phyloP scores from a whole-genome alignment of 306 rosid genomes.

The Lathyrus oleraceus region DNA sequence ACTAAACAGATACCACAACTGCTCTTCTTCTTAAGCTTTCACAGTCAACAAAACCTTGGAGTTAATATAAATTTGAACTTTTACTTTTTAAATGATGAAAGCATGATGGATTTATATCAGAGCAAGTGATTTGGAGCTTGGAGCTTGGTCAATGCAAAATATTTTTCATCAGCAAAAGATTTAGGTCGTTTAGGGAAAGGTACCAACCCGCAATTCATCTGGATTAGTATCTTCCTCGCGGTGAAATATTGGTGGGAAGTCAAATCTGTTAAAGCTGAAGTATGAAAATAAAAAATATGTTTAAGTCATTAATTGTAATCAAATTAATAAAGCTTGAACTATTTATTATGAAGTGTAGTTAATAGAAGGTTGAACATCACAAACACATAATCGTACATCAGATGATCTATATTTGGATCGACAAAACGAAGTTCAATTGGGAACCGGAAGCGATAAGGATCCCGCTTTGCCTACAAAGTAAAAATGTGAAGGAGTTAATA shows the following conservation, averaged over 20 bases:
- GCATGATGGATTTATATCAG: constrained; percentile 12
- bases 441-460: constrained; percentile 92
- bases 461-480: constrained; percentile 82
- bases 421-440: constrained; percentile 94
- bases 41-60: not conserved
- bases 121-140: no score
- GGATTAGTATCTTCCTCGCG: constrained; percentile 70
- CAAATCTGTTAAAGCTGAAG: constrained; percentile 89
- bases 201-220: constrained; percentile 85
- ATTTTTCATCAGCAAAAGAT: constrained; percentile 15
- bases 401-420: constrained; percentile 89
- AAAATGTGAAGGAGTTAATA: constrained; percentile 17
- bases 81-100: not conserved
- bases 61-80: constrained; percentile 17
- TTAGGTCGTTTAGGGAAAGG: constrained; percentile 38
- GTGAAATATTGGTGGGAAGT: constrained; percentile 83
- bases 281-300: constrained; percentile 36
- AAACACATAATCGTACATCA: constrained; percentile 64
- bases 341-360: constrained; percentile 7
- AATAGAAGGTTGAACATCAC: constrained; percentile 33
- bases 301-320: constrained; percentile 27
- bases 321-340: constrained; percentile 30
- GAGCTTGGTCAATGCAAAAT: constrained; percentile 5
- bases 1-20: not conserved
- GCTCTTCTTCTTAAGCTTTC: no score